These are phyloP conservation scores for Trichoderma arundinaceum DNA, from an alignment of 2,329 filamentous ascomycete species.

Conservation along the genomic window DNA sequence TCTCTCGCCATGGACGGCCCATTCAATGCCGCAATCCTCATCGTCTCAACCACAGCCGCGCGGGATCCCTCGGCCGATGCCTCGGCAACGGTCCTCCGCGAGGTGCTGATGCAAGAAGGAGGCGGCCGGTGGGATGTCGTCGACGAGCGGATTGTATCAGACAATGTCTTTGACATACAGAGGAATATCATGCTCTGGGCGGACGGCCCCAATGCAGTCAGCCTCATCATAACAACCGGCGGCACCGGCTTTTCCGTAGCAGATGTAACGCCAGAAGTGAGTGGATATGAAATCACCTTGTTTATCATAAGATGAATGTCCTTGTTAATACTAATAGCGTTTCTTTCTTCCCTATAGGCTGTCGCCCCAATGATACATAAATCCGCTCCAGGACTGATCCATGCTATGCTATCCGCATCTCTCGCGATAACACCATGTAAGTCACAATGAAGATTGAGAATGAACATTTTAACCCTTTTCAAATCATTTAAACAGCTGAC, in stretches of 20 bases:
- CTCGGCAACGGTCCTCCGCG: constrained; percentile 68
- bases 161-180: constrained; percentile 77
- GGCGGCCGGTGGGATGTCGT: constrained; percentile 73
- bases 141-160: constrained; percentile 76
- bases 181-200: constrained; percentile 73
- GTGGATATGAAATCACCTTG: neutral
- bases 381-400: constrained; percentile 87
- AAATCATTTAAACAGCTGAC: neutral
- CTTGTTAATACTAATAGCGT: neutral
- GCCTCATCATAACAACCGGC: constrained; percentile 86
- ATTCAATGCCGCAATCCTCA: constrained; percentile 77
- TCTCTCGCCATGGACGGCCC: constrained; percentile 35
- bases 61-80: constrained; percentile 80
- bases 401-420: constrained; percentile 89
- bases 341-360: constrained; percentile 58
- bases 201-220: constrained; percentile 66
- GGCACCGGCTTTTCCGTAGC: constrained; percentile 89
- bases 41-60: constrained; percentile 89
- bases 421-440: constrained; percentile 86
- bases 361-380: constrained; percentile 80
- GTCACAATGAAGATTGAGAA: constrained; percentile 42
- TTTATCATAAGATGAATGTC: neutral
- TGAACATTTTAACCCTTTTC: constrained; percentile 27
- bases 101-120: constrained; percentile 71
- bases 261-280: constrained; percentile 87